These are phyloP conservation scores for Scolecobasidium constrictum DNA, from an alignment of 2,329 filamentous ascomycete genomes.

Conservation along the genomic window DNA sequence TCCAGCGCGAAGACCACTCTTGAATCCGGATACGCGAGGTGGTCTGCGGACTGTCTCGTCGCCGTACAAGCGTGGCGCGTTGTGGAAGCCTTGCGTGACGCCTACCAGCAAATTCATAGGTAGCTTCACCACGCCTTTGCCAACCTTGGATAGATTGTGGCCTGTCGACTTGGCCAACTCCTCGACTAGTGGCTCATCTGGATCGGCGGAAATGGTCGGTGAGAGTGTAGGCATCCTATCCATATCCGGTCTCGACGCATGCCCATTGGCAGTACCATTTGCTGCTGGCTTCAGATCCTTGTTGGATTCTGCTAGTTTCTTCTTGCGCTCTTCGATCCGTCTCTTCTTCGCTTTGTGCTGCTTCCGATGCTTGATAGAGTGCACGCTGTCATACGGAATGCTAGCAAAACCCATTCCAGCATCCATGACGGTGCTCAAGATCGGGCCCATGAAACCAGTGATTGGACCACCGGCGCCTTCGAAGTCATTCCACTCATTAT, in stretches of 20 bases:
- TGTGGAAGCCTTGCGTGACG: constrained; percentile 77
- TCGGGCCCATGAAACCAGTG: constrained; percentile 52
- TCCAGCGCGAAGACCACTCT: constrained; percentile 65
- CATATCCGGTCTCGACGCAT: neutral
- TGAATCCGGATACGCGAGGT: constrained; percentile 67
- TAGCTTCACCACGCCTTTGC: constrained; percentile 63
- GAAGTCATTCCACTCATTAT: constrained; percentile 27
- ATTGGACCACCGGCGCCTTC: constrained; percentile 29
- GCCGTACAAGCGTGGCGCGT: constrained; percentile 74
- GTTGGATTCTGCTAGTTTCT: neutral
- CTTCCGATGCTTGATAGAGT: constrained; percentile 44
- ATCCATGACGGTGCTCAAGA: constrained; percentile 63
- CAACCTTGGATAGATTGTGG: constrained; percentile 59
- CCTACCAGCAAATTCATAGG: constrained; percentile 80
- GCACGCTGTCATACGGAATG: constrained; percentile 51
- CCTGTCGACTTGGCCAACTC: constrained; percentile 43
- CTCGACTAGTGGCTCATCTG: constrained; percentile 21
- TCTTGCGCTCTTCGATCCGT: constrained; percentile 13
- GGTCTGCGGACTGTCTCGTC: constrained; percentile 67
- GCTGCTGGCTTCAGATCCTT: neutral
- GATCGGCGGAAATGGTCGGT: constrained; percentile 20
- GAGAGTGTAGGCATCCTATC: constrained; percentile 17
- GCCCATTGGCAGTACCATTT: neutral
- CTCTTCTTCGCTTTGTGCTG: constrained; percentile 40
- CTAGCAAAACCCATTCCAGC: constrained; percentile 53